Conservation (phyloP, 176 grass and related monocot species). For the Zoysia japonica region DNA sequence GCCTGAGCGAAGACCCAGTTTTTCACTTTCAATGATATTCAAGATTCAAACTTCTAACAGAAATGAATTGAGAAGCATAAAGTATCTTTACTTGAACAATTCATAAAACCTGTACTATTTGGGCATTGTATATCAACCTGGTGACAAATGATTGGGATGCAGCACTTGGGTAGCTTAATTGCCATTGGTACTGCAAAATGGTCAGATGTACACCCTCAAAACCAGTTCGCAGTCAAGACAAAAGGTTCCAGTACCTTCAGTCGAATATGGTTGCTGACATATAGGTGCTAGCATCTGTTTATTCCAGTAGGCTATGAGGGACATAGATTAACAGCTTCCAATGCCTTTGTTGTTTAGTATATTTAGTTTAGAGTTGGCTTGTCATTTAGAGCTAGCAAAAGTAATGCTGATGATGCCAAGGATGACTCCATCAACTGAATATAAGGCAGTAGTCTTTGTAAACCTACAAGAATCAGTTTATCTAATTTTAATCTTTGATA, state of each 20-base stretch:
- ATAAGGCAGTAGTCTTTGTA: background rate
- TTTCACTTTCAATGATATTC: background rate
- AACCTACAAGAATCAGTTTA: background rate
- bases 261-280: background rate
- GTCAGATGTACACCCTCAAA: background rate
- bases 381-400: slow-evolving; percentile 5
- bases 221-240: background rate
- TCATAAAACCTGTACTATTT: background rate
- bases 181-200: background rate
- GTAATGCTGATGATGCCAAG: background rate
- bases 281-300: background rate
- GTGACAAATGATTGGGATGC: background rate
- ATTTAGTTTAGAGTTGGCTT: background rate
- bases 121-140: background rate
- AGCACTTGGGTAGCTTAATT: background rate
- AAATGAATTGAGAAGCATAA: slow-evolving; percentile 5
- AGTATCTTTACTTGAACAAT: background rate
- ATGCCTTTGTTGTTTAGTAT: background rate
- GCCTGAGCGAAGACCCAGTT: background rate
- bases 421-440: background rate
- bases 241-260: background rate
- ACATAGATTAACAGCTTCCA: background rate
- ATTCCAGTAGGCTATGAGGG: background rate
- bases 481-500: background rate
- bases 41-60: slow-evolving; percentile 14